These are phyloP conservation scores for Pseudogymnoascus sp. DNA, from an alignment of 2,329 filamentous ascomycete species.

Conservation along the genomic window DNA sequence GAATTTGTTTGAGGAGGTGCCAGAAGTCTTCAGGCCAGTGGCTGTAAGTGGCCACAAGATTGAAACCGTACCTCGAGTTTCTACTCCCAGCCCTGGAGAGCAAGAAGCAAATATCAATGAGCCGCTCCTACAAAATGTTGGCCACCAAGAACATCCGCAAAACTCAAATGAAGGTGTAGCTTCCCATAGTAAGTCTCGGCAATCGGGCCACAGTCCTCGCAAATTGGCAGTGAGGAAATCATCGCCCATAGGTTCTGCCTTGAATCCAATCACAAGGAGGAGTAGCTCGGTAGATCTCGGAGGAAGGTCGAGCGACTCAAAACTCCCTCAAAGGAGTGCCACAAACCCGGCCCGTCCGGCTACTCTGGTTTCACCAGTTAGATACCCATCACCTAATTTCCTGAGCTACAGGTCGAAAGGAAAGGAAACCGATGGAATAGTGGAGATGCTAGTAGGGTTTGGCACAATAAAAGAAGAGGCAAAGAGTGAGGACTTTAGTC, in stretches of 20 bases:
- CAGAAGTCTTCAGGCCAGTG: background rate
- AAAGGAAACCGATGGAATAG: background rate
- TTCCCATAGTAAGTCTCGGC: background rate
- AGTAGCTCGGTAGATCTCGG: background rate
- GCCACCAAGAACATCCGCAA: background rate
- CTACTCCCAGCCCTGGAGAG: background rate
- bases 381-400: background rate
- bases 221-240: constrained; percentile 5
- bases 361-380: background rate
- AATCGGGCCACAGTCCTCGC: background rate
- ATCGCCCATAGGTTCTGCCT: constrained; percentile 3
- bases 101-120: background rate
- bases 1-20: constrained; percentile 3
- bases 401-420: background rate
- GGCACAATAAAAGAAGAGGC: background rate
- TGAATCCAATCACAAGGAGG: background rate
- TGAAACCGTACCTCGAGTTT: background rate
- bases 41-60: background rate
- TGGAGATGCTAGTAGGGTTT: background rate
- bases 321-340: background rate
- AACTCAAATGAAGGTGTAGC: background rate
- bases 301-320: background rate
- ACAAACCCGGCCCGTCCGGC: background rate
- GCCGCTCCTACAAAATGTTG: background rate
- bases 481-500: background rate